Evolutionary conservation across 345 rosid genomes (phyloP).

Genomic region (Rhizophora mangle): DNA sequence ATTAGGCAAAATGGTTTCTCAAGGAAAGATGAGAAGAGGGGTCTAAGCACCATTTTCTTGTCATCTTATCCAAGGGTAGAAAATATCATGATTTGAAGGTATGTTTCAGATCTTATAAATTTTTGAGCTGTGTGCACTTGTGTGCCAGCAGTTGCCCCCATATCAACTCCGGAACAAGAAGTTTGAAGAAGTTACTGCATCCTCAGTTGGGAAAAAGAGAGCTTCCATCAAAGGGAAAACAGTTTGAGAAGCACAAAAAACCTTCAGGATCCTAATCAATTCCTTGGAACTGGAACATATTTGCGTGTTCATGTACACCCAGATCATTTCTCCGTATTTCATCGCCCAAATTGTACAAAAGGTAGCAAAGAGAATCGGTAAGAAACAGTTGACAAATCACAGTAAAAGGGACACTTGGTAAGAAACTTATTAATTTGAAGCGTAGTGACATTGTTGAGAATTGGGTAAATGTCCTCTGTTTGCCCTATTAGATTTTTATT

Average conservation of each 20-base stretch:
- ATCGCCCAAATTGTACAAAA: too few relatives aligned
- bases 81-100: slow-evolving; percentile 68
- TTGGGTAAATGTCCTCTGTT: too few relatives aligned
- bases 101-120: slow-evolving; percentile 87
- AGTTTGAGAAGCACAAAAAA: slow-evolving; percentile 83
- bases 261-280: too few relatives aligned
- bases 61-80: not conserved
- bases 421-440: too few relatives aligned
- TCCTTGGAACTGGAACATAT: too few relatives aligned
- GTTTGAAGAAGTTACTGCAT: slow-evolving; percentile 64
- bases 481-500: too few relatives aligned
- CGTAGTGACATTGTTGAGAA: too few relatives aligned
- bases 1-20: not conserved
- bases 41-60: not conserved
- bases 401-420: too few relatives aligned
- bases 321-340: too few relatives aligned
- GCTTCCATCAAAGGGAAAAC: slow-evolving; percentile 61
- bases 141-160: slow-evolving; percentile 84
- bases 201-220: slow-evolving; percentile 57
- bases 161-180: slow-evolving; percentile 68
- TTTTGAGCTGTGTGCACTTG: slow-evolving; percentile 20
- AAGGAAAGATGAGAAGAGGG: not conserved
- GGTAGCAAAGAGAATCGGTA: too few relatives aligned
- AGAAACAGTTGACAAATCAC: too few relatives aligned
- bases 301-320: slow-evolving; percentile 91